Base-by-base conservation (phyloP, 1,284 basidiomycete species). In the Coniophora puteana region DNA sequence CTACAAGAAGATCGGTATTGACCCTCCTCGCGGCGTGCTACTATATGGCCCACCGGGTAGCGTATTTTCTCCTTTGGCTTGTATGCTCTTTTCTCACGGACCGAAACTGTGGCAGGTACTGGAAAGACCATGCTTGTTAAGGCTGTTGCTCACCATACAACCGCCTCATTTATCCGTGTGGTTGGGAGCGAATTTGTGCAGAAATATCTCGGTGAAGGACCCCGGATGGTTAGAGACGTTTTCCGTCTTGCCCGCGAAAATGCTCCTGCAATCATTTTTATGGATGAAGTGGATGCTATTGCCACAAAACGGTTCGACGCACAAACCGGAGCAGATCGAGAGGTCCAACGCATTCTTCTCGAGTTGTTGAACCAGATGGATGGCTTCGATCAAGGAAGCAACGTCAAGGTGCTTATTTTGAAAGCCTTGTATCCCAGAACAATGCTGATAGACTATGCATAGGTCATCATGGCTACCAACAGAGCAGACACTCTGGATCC, bases 121-220 rank as follows among this genome's bases (percentile, higher is more conserved):
- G 95, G 95, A 30, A 99, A 99, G 69, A 99, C 96, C 1, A 98
- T 99, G 95, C 73, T 99, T 46, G 95, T 99, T 46, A 99, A 99
- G 65, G 95, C 95, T 12, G 95, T 99, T 17, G 95, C 95, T 27
- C 89, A 96, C 58, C 93, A 98, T 54, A 99, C 95, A 14, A 95
- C 93, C 0, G 95, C 95, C 8, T 78, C 92, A 16, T 99, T 99
- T 71, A 99, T 99, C 55, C 90, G 96, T 39, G 96, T 99, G 5
- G 94, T 97, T 21, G 96, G 96, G 17, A 94, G 90, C 53, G 95
- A 99, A 66, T 99, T 99, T 59, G 95, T 99, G 16, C 95, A 99
- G 68, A 99, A 99, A 66, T 99, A 99, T 60, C 81, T 99, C 3
- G 96, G 96, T 58, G 96, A 99, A 72, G 96, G 96, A 33, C 96